phyloP scores from a whole-genome alignment of 345 rosid genomes.

The Syzygium aqueum region DNA sequence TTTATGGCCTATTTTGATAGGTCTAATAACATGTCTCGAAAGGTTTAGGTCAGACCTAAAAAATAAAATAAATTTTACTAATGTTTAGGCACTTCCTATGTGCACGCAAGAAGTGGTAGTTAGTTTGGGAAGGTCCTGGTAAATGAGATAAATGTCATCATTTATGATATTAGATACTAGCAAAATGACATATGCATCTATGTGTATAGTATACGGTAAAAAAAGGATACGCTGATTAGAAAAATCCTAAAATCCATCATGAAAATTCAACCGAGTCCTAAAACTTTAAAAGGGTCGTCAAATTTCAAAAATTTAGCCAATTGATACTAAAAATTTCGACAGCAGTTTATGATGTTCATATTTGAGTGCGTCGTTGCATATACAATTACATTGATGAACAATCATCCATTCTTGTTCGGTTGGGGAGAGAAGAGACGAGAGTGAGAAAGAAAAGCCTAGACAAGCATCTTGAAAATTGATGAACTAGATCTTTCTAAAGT shows the following conservation, averaged over 20 bases:
- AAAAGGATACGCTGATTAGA: not conserved
- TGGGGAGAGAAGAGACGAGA: not conserved
- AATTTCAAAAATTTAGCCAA: not conserved
- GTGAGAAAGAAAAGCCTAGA: not conserved
- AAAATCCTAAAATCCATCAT: fast-evolving
- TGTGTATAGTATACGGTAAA: not conserved
- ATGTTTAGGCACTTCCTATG: too few relatives aligned
- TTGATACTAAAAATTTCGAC: fast-evolving
- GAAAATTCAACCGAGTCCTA: not conserved
- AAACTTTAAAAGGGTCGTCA: fast-evolving
- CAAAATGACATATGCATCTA: fast-evolving
- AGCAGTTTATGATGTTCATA: fast-evolving
- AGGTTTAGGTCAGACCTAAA: not conserved
- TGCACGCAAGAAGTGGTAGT: not conserved
- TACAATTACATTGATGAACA: not conserved
- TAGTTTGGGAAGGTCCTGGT: not conserved
- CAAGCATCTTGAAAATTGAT: not conserved
- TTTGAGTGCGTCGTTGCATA: not conserved
- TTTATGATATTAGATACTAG: fast-evolving
- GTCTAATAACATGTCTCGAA: not conserved
- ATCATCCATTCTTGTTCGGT: not conserved
- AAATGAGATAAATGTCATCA: not conserved
- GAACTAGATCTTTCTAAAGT: not conserved
- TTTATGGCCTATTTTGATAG: too few relatives aligned
- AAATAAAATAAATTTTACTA: not conserved